Evolutionary conservation across 352 stramenopile genomes (phyloP).

Genomic region (Chrysophaeum taylorii): DNA sequence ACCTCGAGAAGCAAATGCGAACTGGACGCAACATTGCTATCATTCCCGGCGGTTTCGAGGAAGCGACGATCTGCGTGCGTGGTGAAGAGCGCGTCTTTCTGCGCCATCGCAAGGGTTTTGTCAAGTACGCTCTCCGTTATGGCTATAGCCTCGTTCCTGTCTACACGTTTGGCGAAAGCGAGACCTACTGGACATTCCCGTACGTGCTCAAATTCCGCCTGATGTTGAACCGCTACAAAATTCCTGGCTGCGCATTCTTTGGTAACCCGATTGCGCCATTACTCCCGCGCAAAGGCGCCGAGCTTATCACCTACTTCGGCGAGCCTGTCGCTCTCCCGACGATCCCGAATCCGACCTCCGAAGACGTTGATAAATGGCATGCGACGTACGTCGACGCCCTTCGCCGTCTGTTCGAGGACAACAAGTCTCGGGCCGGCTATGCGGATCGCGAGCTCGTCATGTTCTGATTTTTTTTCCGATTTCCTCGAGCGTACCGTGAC

Average conservation of each 20-base stretch:
- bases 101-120: background rate
- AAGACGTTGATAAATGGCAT: slow-evolving; percentile 46
- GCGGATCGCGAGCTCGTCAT: slow-evolving; percentile 24
- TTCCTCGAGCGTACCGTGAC: too few species aligned
- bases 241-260: too few species aligned
- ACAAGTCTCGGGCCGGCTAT: slow-evolving; percentile 33
- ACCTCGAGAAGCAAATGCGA: background rate
- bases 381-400: slow-evolving; percentile 39
- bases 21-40: background rate
- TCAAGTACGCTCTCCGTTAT: background rate
- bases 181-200: background rate
- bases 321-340: slow-evolving; percentile 38
- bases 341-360: slow-evolving; percentile 36
- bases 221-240: too few species aligned
- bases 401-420: slow-evolving; percentile 42
- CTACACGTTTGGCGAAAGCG: background rate
- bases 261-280: too few species aligned
- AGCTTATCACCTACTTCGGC: slow-evolving; percentile 18
- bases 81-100: background rate
- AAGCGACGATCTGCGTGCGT: background rate
- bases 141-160: background rate
- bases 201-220: background rate
- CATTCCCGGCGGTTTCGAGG: background rate
- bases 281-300: background rate
- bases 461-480: slow-evolving; percentile 21